Evolutionary conservation across 75 land plant genomes (phyloP).

Genomic region (Pinus tabuliformis): DNA sequence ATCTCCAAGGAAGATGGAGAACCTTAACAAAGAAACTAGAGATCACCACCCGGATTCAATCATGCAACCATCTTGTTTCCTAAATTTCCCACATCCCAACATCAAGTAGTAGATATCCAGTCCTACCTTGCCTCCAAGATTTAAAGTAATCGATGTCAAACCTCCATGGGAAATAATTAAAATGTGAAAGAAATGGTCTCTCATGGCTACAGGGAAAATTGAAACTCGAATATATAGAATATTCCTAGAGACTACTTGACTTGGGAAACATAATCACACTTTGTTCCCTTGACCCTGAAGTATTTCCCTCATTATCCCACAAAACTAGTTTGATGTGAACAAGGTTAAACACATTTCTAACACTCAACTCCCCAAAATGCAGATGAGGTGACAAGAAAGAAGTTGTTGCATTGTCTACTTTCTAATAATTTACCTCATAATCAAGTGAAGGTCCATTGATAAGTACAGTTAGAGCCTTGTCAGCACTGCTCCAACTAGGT

Average conservation of each 20-base stretch:
- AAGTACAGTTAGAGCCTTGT: conserved; percentile 74
- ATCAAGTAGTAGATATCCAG: conserved; percentile 95
- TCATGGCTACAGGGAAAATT: no score
- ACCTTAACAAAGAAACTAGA: conserved; percentile 93
- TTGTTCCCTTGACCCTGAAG: no score
- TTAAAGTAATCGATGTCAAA: no score
- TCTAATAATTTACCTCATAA: conserved; percentile 65
- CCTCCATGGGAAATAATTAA: no score
- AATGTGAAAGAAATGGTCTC: no score
- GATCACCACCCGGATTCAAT: conserved; percentile 86
- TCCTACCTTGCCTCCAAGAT: conserved; percentile 45
- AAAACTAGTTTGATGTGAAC: conserved; percentile 44
- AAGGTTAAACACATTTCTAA: no score
- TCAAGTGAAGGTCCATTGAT: conserved; percentile 75
- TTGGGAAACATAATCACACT: no score
- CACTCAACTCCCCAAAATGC: conserved; percentile 86
- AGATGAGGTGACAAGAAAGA: no score
- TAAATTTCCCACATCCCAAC: conserved; percentile 98
- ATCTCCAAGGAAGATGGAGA: conserved; percentile 91
- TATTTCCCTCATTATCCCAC: conserved; percentile 82
- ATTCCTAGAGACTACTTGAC: no score
- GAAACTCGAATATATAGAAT: no score
- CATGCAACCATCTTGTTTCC: conserved; percentile 98
- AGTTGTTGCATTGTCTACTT: conserved; percentile 54
- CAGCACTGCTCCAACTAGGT: conserved; percentile 95